Base-by-base conservation (phyloP, 2,329 filamentous ascomycete species). In the Zymoseptoria ardabiliae region DNA sequence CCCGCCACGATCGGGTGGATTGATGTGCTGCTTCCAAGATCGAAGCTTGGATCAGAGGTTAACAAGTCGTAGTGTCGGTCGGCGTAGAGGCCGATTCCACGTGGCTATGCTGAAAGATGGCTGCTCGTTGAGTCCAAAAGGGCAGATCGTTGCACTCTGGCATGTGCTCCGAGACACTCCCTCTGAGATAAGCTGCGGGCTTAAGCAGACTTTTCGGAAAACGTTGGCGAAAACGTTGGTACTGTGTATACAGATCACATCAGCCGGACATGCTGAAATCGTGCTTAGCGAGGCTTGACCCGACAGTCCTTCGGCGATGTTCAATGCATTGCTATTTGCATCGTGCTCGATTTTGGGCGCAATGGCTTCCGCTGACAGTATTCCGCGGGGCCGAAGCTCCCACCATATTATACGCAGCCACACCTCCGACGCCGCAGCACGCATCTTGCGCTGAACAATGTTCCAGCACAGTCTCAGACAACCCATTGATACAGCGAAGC, bases 271-370 rank as follows among this genome's bases (percentile, higher is more conserved):
- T 49, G 58, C 53, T 55, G 59, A 45, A 57, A 53, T 57, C 59
- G 62, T 60, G 62, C 58, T 58, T 63, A 62, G 62, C 62, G 58
- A 63, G 62, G 59, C 62, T 61, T 60, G 56, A 62, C 55, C 60
- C 61, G 58, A 54, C 57, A 59, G 58, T 54, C 56, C 50, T 54
- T 59, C 25, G 21, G 22, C 22, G 22, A 21, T 53, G 50, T 35
- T 58, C 59, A 61, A 62, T 61, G 50, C 51, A 22, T 52, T 21
- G 19, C 51, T 21, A 22, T 30, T 59, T 53, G 57, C 56, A 56
- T 50, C 50, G 35, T 50, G 21, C 28, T 45, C 35, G 35, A 45
- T 23, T 19, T 22, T 50, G 58, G 35, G 51, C 30, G 22, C 20
- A 48, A 54, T 58, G 59, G 61, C 55, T 58, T 35, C 54, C 52